Evolutionary conservation across 164 flowering plant genomes (phyloP).

Genomic region (Kalanchoe fedtschenkoi): DNA sequence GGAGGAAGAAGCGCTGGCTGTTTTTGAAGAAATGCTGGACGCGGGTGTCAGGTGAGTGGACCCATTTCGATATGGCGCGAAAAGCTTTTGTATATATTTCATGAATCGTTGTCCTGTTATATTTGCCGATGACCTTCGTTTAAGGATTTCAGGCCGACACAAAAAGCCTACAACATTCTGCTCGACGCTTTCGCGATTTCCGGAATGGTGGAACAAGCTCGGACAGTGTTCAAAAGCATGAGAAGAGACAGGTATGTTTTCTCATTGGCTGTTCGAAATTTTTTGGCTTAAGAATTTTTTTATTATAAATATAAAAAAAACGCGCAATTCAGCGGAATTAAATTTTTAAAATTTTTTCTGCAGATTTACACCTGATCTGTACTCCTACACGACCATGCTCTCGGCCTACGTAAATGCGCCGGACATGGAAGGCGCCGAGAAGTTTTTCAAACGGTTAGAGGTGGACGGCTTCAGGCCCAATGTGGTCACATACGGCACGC

Average conservation of each 20-base stretch:
- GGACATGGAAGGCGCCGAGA: slow-evolving; percentile 95
- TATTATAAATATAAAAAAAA: background rate
- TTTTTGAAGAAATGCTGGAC: slow-evolving; percentile 98
- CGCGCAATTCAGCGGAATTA: background rate
- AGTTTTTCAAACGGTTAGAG: slow-evolving; percentile 54
- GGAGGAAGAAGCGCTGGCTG: slow-evolving; percentile 93
- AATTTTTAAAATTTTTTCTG: background rate
- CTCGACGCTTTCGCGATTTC: slow-evolving; percentile 96
- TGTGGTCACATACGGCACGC: slow-evolving; percentile 69
- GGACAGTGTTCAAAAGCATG: slow-evolving; percentile 86
- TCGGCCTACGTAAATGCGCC: slow-evolving; percentile 85
- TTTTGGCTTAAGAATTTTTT: too few relatives aligned
- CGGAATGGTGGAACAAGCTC: slow-evolving; percentile 95
- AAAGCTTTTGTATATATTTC: background rate
- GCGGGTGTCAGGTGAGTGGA: slow-evolving; percentile 74
- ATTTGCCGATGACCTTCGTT: background rate
- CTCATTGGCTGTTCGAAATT: background rate
- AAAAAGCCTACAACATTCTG: slow-evolving; percentile 80
- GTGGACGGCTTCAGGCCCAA: slow-evolving; percentile 69
- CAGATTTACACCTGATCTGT: slow-evolving; percentile 80
- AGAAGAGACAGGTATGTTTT: slow-evolving; percentile 76
- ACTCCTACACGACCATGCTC: slow-evolving; percentile 86
- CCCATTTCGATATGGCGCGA: background rate
- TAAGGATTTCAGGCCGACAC: slow-evolving; percentile 61
- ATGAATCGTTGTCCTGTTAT: background rate